phyloP scores from a whole-genome alignment of 371 early-diverging fungal genomes.

The Saksenaea oblongispora region DNA sequence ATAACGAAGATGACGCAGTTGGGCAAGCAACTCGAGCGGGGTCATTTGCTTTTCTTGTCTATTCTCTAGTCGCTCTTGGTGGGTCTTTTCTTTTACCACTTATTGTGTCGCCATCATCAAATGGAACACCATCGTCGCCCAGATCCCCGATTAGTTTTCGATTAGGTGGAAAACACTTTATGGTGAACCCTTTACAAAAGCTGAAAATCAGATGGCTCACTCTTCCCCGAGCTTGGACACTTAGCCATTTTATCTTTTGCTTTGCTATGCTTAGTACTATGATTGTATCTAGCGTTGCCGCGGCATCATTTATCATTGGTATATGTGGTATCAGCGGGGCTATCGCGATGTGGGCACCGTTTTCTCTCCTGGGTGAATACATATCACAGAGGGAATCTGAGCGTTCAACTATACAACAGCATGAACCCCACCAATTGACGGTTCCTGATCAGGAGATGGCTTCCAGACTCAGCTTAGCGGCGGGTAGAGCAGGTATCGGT shows the following conservation, averaged over 20 bases:
- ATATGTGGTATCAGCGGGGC: conserved; percentile 87
- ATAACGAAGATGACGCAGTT: conserved; percentile 44
- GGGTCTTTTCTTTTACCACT: conserved; percentile 76
- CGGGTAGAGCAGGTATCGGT: conserved; percentile 30
- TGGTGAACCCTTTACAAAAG: conserved; percentile 18
- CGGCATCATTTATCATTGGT: conserved; percentile 67
- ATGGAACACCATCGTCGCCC: not conserved
- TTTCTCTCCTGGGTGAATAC: conserved; percentile 87
- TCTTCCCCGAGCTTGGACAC: conserved; percentile 70
- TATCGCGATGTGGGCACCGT: conserved; percentile 90
- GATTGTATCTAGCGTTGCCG: conserved; percentile 50
- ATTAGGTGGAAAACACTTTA: conserved; percentile 11
- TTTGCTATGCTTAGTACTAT: conserved; percentile 69
- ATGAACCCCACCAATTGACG: not conserved
- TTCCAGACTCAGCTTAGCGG: conserved; percentile 30
- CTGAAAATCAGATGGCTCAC: conserved; percentile 38
- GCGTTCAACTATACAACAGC: not conserved
- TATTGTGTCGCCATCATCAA: conserved; percentile 29
- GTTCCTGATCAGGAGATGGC: conserved; percentile 16
- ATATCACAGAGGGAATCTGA: conserved; percentile 51
- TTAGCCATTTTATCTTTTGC: conserved; percentile 69
- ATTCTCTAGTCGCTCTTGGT: conserved; percentile 73
- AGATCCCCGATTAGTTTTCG: conserved; percentile 4
- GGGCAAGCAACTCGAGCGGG: conserved; percentile 82
- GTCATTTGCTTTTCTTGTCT: conserved; percentile 80